Conservation (phyloP, 257 asterid species). For the Capsicum rhomboideum region DNA sequence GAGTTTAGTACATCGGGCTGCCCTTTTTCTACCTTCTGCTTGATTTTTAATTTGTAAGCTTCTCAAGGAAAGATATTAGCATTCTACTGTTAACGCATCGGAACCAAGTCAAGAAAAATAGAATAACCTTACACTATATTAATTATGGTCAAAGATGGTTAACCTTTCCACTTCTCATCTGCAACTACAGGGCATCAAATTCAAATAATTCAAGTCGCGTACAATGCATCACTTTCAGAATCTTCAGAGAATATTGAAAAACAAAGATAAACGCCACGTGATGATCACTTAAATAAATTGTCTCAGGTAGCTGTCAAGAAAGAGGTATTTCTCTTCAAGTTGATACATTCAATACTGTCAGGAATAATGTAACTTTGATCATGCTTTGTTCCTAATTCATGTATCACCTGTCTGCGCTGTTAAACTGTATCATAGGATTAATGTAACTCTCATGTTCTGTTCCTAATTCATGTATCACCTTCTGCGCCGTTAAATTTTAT, state of each 20-base stretch:
- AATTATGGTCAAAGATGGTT: neutral
- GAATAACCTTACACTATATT: neutral
- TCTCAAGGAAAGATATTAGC: neutral
- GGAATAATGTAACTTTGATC: neutral
- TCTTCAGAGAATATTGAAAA: neutral
- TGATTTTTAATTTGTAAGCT: neutral
- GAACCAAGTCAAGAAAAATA: neutral
- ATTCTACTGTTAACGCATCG: neutral
- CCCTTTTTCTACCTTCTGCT: neutral
- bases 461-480: neutral
- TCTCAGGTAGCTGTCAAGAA: neutral
- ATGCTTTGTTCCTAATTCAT: neutral
- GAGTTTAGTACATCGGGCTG: too few relatives aligned
- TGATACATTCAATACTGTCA: neutral
- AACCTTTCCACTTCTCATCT: neutral
- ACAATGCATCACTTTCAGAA: slow-evolving; percentile 1
- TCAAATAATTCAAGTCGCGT: neutral
- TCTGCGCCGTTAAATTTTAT: neutral
- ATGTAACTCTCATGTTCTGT: neutral
- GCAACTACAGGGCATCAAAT: neutral
- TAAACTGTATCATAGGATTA: neutral
- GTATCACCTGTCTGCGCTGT: neutral
- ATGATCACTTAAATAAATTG: neutral
- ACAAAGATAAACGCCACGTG: neutral
- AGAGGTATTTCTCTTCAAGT: neutral